Base-by-base conservation (phyloP, 257 asterid genomes). In the Ehretia macrophylla region DNA sequence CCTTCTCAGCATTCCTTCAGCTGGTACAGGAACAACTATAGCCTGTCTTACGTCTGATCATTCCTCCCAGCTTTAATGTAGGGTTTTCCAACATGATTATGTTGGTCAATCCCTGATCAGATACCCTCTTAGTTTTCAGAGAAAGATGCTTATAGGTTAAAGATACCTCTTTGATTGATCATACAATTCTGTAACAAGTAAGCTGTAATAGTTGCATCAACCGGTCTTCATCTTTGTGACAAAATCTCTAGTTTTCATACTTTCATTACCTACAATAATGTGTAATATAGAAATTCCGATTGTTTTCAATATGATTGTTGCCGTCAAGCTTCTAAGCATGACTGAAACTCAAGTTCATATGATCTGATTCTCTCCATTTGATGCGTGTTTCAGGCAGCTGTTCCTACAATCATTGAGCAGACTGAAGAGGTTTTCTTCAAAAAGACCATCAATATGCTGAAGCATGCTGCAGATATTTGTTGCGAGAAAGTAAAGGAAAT, bases 361-460 rank as follows among this genome's bases (percentile, higher is more conserved):
- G 21, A 11, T 12, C n/a, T 59, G 55, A 12, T 9, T 59, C 32
- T 18, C 12, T 18, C 12, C 19, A 4, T 8, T 17, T 14, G 37
- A 37, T 5, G 22, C 21, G n/a, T 16, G 17, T 46, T 52, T 17
- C 76, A 85, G 92, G 94, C 93, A 16, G 95, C 95, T 12, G 95
- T 90, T 16, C 88, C 97, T 16, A 38, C 59, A 10, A 83, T 84
- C 16, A 63, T 87, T 35, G 74, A 71, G 82, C 79, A 83, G 78
- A 87, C 88, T 0, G 73, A 77, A 27, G 77, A 85, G 10, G 69
- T 47, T 60, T 86, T 84, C 77, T 86, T 82, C 62, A 67, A 20
- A 40, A 85, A 72, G 77, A 83, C 92, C 8, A 62, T 72, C 22
- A 74, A 72, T 18, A 71, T 77, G 67, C 78, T 86, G 67, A 83